These are phyloP conservation scores for Pelargonium citronellum DNA, from an alignment of 441 rosid species.

Conservation along the genomic window DNA sequence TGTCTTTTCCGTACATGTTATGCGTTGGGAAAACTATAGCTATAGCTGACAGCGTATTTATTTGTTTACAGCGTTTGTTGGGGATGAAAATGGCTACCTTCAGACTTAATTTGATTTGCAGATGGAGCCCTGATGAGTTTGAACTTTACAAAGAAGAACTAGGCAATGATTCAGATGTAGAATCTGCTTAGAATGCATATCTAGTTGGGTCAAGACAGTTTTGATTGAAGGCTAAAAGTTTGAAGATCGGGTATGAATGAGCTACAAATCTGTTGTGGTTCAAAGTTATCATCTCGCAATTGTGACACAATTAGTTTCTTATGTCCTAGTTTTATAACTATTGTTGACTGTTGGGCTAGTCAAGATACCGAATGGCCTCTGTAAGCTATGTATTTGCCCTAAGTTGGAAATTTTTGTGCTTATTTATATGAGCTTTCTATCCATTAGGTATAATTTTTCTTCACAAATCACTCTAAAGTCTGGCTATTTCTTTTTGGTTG, in stretches of 20 bases:
- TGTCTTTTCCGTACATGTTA: not conserved
- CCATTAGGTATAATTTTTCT: no score
- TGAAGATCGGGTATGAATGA: not conserved
- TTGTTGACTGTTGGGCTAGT: no score
- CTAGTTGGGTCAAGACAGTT: not conserved
- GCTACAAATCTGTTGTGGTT: not conserved
- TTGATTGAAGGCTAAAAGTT: no score
- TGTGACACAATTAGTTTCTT: not conserved
- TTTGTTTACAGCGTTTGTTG: constrained; percentile 63
- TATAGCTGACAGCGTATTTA: not conserved
- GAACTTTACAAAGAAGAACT: constrained; percentile 64
- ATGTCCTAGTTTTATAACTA: no score
- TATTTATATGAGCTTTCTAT: not conserved
- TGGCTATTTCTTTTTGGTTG: no score
- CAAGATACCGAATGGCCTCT: not conserved
- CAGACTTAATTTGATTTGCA: constrained; percentile 66
- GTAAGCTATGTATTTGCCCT: constrained; percentile 1
- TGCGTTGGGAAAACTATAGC: not conserved
- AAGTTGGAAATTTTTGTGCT: not conserved
- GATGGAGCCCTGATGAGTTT: constrained; percentile 74
- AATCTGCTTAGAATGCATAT: constrained; percentile 37
- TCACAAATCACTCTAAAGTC: no score
- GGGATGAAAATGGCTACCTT: constrained; percentile 89
- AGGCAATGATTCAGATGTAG: constrained; percentile 61
- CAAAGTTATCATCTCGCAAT: not conserved